Conservation (phyloP, 2,329 filamentous ascomycete genomes). For the Aspergillus fructus region DNA sequence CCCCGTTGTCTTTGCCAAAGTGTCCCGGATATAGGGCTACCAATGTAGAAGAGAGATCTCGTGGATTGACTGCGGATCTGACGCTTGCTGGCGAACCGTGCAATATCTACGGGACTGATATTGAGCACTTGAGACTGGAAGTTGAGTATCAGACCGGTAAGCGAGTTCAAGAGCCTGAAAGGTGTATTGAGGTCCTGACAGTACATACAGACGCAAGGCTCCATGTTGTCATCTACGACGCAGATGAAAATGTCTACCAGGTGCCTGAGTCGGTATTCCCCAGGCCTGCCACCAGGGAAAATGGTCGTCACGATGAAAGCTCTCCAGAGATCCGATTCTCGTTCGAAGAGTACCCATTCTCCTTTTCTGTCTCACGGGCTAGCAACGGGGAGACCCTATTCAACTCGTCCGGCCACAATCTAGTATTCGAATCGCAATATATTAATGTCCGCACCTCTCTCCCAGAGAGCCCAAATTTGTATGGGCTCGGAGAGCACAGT, state of each 20-base stretch:
- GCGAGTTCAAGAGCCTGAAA: neutral
- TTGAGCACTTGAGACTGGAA: slow-evolving; percentile 55
- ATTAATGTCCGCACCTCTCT: slow-evolving; percentile 69
- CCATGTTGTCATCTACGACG: slow-evolving; percentile 73
- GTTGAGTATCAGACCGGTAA: slow-evolving; percentile 63
- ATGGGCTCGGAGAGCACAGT: slow-evolving; percentile 76
- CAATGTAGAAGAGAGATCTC: slow-evolving; percentile 32
- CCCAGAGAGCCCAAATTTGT: slow-evolving; percentile 68
- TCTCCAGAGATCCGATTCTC: slow-evolving; percentile 46
- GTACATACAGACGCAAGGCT: slow-evolving; percentile 58
- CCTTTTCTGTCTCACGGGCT: slow-evolving; percentile 57
- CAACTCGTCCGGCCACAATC: slow-evolving; percentile 63
- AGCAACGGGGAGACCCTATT: slow-evolving; percentile 52
- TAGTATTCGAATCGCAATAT: slow-evolving; percentile 79
- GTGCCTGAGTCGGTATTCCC: slow-evolving; percentile 69
- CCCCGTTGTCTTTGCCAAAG: neutral
- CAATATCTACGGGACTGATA: slow-evolving; percentile 59
- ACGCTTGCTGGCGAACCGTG: slow-evolving; percentile 66
- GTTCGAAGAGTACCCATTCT: slow-evolving; percentile 60
- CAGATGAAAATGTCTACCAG: slow-evolving; percentile 69
- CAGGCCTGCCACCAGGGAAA: slow-evolving; percentile 49
- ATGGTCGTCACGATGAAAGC: slow-evolving; percentile 44
- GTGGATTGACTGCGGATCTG: slow-evolving; percentile 67
- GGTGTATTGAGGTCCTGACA: neutral
- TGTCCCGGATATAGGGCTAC: slow-evolving; percentile 41